Percentiles rank a stretch among this genome's conserved stretches.
Evolutionary conservation across 2,329 filamentous ascomycete genomes (phyloP).

Genomic region (Alternaria sp.): DNA sequence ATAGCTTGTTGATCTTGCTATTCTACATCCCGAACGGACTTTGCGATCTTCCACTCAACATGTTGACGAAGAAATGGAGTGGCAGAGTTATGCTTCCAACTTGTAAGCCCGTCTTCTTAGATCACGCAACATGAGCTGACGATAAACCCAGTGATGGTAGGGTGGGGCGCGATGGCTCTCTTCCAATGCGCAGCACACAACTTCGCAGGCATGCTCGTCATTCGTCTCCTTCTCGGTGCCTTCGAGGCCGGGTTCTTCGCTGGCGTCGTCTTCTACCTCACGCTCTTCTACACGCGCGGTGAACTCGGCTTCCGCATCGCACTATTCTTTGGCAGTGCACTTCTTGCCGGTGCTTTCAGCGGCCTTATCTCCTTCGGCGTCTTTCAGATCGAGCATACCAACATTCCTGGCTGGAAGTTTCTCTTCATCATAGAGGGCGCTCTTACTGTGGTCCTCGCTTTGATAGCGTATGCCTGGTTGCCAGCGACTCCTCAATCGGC

Average conservation of each 20-base stretch:
- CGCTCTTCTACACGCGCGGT: conserved; percentile 55
- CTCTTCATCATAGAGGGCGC: conserved; percentile 52
- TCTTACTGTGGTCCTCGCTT: conserved; percentile 43
- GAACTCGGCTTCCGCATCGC: conserved; percentile 55
- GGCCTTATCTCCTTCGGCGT: conserved; percentile 53
- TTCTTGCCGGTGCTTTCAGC: conserved; percentile 51
- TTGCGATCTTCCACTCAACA: conserved; percentile 58
- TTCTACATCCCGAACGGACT: conserved; percentile 61
- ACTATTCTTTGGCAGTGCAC: conserved; percentile 53
- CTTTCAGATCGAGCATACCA: conserved; percentile 56
- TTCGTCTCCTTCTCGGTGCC: conserved; percentile 58
- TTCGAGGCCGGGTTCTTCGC: conserved; percentile 64
- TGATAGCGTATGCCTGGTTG: conserved; percentile 44
- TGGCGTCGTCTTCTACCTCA: conserved; percentile 61
- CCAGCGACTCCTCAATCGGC: conserved; percentile 43
- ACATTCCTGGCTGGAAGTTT: conserved; percentile 57
- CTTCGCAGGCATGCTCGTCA: conserved; percentile 58
- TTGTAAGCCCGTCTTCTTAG: conserved; percentile 19
- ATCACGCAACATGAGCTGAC: not conserved
- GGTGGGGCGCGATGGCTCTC: conserved; percentile 58
- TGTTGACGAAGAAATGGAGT: conserved; percentile 57
- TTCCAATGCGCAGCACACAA: conserved; percentile 57
- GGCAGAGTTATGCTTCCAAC: conserved; percentile 52
- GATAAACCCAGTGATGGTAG: conserved; percentile 48
- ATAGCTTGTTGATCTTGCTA: conserved; percentile 55